Base-by-base conservation (phyloP, 1,139 yeast species). In the Geotrichum phurueaensis region DNA sequence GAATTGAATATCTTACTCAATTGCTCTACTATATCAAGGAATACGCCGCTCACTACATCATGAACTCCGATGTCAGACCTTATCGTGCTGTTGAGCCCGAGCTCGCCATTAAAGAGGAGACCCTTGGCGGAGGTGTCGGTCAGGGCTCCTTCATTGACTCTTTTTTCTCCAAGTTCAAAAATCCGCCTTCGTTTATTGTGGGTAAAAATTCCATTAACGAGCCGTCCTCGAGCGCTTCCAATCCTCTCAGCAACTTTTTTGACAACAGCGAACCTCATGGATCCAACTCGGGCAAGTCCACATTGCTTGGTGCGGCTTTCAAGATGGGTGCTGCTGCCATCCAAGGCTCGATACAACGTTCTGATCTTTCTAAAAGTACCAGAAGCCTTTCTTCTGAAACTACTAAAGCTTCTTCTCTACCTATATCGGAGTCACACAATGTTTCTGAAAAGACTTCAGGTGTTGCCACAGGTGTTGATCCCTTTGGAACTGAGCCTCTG, bases 1-100 rank as follows among this genome's bases (percentile, higher is more conserved):
- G 70, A 13, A 53, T 64, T 1, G 67, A 67, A 36, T 68, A 69
- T 57, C 55, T 69, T 2, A 53, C 64, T 22, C 61, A 63, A 25
- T 36, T 61, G 12, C 52, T 59, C 12, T 55, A 52, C 25, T 54
- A 56, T 27, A 58, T 29, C 4, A 56, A 56, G 29, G 47, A 59
- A 31, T 59, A 59, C 29, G 57, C 48, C n/a, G 45, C 53, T 6
- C 56, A 56, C 27, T 50, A 31, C 20, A 27, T 50, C 9, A 36
- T 54, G 43, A 54, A 54, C 12, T 47, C 60, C 33, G 50, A 48
- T 33, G 54, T 57, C 39, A 52, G 20, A 20, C 59, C 53, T 10
- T 50, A 56, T 22, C 23, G 39, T 20, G n/a, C 45, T 23, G 27
- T 39, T 22, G 48, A 52, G 5, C 25, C 47, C 20, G 47, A 39